Percentiles rank a stretch among this genome's conserved stretches.
phyloP scores from a whole-genome alignment of 305 asterid genomes.

The Fraxinus sp. region DNA sequence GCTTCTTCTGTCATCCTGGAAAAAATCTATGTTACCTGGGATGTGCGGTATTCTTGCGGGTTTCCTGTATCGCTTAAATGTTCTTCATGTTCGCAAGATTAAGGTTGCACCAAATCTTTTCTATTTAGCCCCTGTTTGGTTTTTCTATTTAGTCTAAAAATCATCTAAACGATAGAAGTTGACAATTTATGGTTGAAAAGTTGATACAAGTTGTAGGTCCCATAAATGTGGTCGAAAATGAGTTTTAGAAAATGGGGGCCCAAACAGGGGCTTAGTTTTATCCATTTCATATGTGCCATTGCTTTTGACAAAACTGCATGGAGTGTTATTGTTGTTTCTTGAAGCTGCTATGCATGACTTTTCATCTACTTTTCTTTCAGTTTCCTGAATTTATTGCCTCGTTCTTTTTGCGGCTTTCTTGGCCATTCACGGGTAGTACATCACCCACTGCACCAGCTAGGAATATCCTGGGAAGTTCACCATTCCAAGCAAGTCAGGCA shows the following conservation, averaged over 20 bases:
- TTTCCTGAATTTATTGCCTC: slow-evolving; percentile 45
- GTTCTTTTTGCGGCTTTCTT: slow-evolving; percentile 41
- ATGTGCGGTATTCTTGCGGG: slow-evolving; percentile 54
- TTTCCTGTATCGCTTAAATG: slow-evolving; percentile 42
- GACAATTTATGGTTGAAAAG: not conserved
- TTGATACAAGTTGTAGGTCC: not conserved
- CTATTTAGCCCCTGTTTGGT: not conserved
- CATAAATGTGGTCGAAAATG: not conserved
- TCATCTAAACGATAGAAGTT: no score
- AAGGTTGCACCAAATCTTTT: slow-evolving; percentile 32
- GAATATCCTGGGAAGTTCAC: slow-evolving; percentile 31
- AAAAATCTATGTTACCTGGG: slow-evolving; percentile 49
- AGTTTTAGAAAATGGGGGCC: not conserved
- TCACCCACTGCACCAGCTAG: slow-evolving; percentile 38
- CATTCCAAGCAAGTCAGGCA: slow-evolving; percentile 32
- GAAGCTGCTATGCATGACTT: not conserved
- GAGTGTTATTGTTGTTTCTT: not conserved
- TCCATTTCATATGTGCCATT: not conserved
- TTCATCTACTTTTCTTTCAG: slow-evolving; percentile 24
- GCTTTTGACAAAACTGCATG: not conserved
- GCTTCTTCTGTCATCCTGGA: slow-evolving; percentile 55
- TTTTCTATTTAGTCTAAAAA: no score
- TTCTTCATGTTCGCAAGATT: slow-evolving; percentile 34
- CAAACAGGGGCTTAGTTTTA: not conserved
- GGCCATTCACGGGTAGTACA: slow-evolving; percentile 37